These are phyloP conservation scores for Rhodofomes roseus DNA, from an alignment of 1,284 basidiomycete genomes.

Conservation along the genomic window DNA sequence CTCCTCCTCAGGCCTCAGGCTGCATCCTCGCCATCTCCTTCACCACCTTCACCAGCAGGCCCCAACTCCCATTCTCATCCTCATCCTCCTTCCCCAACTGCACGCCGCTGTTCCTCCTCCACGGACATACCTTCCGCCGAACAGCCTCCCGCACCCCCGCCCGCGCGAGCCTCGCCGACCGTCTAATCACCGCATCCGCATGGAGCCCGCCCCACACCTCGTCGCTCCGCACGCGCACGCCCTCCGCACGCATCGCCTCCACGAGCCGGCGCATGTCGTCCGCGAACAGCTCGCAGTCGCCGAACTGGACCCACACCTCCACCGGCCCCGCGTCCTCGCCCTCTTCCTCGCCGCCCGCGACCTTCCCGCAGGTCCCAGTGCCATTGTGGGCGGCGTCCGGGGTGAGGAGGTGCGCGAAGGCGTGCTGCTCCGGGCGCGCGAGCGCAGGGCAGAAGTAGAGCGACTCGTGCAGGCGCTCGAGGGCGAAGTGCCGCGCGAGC, in stretches of 20 bases:
- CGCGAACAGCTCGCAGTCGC: not conserved
- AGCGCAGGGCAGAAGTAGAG: not conserved
- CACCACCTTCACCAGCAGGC: not conserved
- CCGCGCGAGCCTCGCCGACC: not conserved
- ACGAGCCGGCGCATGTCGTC: not conserved
- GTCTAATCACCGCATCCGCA: not conserved
- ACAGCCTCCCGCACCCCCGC: not conserved
- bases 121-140: not conserved
- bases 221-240: not conserved
- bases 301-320: not conserved
- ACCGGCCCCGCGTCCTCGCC: not conserved
- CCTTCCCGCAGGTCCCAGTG: not conserved
- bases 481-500: not conserved
- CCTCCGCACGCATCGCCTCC: not conserved
- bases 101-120: not conserved
- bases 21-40: not conserved
- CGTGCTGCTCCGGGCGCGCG: not conserved
- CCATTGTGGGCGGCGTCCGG: too few relatives aligned
- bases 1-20: too few relatives aligned
- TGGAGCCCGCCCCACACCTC: slow-evolving; percentile 1
- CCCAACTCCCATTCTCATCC: not conserved
- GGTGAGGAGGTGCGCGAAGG: not conserved
- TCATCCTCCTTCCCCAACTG: not conserved
- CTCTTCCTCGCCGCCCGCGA: not conserved
- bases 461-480: not conserved